Base-by-base conservation (phyloP, 1,284 basidiomycete species). In the Cutaneotrichosporon cyanovorans region DNA sequence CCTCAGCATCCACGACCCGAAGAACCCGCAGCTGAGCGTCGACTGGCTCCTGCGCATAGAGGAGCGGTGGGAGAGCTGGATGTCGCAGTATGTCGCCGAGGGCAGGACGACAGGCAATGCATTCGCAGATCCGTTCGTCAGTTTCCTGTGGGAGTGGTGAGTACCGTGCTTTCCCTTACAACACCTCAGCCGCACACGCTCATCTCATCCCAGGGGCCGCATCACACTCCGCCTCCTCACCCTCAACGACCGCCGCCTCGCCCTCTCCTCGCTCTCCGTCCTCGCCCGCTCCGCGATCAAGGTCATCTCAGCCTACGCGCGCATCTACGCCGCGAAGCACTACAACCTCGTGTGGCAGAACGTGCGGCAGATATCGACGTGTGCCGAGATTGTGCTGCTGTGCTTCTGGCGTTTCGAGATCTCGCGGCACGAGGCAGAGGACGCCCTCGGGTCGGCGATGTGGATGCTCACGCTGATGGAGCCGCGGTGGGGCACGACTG, bases 281-380 rank as follows among this genome's bases (percentile, higher is more conserved):
- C 42, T 58, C 37, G 45, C 57, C 12, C 48, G 57, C n/a, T 50
- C 54, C 1, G 49, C 51, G 2, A 36, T 41, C 14, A 45, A 48
- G 40, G 46, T 58, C 37, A 33, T 58, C 14, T 36, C 32, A n/a
- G 40, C 37, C 34, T 40, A 46, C 45, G n/a, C 22, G 19, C 32
- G 14, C 7, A 28, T 28, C 25, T 25, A 36, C 23, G 16, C 21
- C 2, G 18, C n/a, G 10, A 25, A 37, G 19, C 31, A 23, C 5
- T 54, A 54, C 51, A 51, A 53, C 41, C 48, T 46, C 32, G 37
- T 49, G 22, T 54, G 50, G 47, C 48, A 42, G 30, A 52, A 59
- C 37, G 37, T 56, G 10, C 45, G 46, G 4, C 55, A 56, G 16
- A 30, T 59, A 16, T 33, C 45, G 12, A 57, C 50, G 5, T 57